Evolutionary conservation across 2,329 filamentous ascomycete genomes (phyloP), one percentile per base, ranked within the genome.

Genomic region (Colletotrichum magnum): DNA sequence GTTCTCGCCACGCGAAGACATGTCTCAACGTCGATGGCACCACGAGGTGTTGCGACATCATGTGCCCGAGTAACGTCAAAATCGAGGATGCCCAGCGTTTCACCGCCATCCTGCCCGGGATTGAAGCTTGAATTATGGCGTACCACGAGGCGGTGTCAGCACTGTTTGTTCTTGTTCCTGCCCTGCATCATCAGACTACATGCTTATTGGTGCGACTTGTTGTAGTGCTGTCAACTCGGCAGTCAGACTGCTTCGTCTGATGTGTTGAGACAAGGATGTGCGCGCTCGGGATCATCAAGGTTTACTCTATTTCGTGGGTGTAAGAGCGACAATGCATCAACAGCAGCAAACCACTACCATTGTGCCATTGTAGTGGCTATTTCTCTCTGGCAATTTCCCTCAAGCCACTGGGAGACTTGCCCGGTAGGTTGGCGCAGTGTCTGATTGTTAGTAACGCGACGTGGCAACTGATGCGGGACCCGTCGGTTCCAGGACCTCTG

Each of bases 181-280:
- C 41, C 41, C 16, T 43, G 41, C 41, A n/a, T 43, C 41, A 15
- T 43, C 13, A 16, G 13, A 43, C 2, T n/a, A 43, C 16, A 43
- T 10, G 45, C 18, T 48, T 48, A 18, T 48, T 48, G 16, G 45
- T 48, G 45, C n/a, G 16, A 24, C n/a, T n/a, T 41, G 13, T 9
- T 41, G 15, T 16, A 10, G n/a, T 18, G 45, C 45, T 48, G 45
- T 48, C 45, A 48, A 48, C 36, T 56, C 26, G 32, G 53, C 32
- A 24, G n/a, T 41, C 41, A 43, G 26, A 36, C 16, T 28, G 26
- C 28, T 53, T 18, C 26, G 52, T 54, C 52, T 41, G 52, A 54
- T 21, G 6, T 54, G 39, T 54, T 28, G 21, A 15, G 16, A 15
- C 50, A 28, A 54, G 15, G 28, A 18, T 28, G 36, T 9, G 6